Evolutionary conservation across 371 early-diverging fungal genomes (phyloP).

Genomic region (Syncephalastrum sp.): DNA sequence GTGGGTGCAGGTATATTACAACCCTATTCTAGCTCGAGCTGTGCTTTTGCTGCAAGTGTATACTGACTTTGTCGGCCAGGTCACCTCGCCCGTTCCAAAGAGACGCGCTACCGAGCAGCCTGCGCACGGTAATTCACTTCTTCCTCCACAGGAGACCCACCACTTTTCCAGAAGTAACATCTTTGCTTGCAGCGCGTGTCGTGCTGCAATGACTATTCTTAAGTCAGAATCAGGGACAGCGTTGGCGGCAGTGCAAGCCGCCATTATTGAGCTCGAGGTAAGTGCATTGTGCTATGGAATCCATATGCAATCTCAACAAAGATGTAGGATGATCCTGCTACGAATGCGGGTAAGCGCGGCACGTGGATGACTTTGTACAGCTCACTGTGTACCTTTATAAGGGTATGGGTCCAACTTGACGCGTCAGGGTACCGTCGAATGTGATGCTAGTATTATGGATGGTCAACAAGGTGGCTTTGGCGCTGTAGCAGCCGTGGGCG

Average conservation of each 20-base stretch:
- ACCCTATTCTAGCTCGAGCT: background rate
- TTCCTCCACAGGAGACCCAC: background rate
- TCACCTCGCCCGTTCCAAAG: constrained; percentile 40
- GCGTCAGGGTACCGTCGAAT: constrained; percentile 74
- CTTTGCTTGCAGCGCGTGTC: constrained; percentile 29
- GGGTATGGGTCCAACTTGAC: constrained; percentile 80
- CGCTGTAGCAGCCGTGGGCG: constrained; percentile 74
- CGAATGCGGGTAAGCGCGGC: constrained; percentile 41
- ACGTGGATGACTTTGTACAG: background rate
- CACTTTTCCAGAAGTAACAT: background rate
- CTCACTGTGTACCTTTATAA: background rate
- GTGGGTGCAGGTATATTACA: constrained; percentile 52
- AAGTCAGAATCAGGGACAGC: constrained; percentile 18
- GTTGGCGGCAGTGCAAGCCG: constrained; percentile 29
- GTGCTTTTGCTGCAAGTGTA: background rate
- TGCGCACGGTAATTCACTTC: constrained; percentile 41
- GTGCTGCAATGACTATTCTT: constrained; percentile 26
- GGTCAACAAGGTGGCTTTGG: constrained; percentile 67
- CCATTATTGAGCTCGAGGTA: constrained; percentile 46
- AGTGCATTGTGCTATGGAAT: constrained; percentile 6
- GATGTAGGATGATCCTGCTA: constrained; percentile 44
- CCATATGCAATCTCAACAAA: background rate
- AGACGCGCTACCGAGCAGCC: constrained; percentile 38
- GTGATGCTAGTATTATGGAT: constrained; percentile 88
- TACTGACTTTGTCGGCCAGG: constrained; percentile 11